Percentiles rank a stretch among this genome's conserved stretches.
Evolutionary conservation across 2,329 filamentous ascomycete species (phyloP).

Genomic region (Macrophomina tecta): DNA sequence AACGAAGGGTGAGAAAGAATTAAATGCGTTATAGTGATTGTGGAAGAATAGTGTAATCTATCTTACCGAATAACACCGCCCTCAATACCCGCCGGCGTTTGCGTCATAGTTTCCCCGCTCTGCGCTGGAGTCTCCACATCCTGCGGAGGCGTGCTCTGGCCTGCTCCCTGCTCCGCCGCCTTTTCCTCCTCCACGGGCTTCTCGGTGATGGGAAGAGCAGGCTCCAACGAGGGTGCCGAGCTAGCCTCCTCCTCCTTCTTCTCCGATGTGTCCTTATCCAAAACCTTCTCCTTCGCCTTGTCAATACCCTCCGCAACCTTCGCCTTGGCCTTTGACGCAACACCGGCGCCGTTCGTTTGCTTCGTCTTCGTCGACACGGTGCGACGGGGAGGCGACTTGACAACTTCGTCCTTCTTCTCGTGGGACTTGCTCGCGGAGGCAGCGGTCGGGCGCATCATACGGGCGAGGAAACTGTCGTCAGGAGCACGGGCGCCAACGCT

Average conservation of each 20-base stretch:
- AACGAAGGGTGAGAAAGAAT: slow-evolving; percentile 8
- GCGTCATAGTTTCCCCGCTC: slow-evolving; percentile 26
- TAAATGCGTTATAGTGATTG: slow-evolving; percentile 17
- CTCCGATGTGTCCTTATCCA: slow-evolving; percentile 12
- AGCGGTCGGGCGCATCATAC: slow-evolving; percentile 81
- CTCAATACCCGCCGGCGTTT: slow-evolving; percentile 26
- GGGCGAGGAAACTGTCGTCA: slow-evolving; percentile 75
- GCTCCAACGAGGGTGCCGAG: slow-evolving; percentile 15
- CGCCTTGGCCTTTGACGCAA: slow-evolving; percentile 43
- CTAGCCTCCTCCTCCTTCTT: slow-evolving; percentile 10
- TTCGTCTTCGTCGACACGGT: slow-evolving; percentile 31
- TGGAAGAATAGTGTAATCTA: slow-evolving; percentile 26
- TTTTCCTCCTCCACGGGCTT: slow-evolving; percentile 19
- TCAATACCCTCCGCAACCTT: slow-evolving; percentile 43
- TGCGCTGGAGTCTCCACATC: slow-evolving; percentile 20
- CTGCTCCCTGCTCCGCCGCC: slow-evolving; percentile 16
- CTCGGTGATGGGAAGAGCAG: slow-evolving; percentile 19
- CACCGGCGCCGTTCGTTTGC: slow-evolving; percentile 33
- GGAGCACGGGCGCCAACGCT: slow-evolving; percentile 48
- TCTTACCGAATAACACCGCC: slow-evolving; percentile 28
- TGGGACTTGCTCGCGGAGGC: slow-evolving; percentile 70
- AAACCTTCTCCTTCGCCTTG: slow-evolving; percentile 44
- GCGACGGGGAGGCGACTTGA: slow-evolving; percentile 46
- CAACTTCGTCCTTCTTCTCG: slow-evolving; percentile 59
- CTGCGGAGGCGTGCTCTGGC: slow-evolving; percentile 17